Evolutionary conservation across 306 rosid genomes (phyloP).

Genomic region (Sicyos baderoa): DNA sequence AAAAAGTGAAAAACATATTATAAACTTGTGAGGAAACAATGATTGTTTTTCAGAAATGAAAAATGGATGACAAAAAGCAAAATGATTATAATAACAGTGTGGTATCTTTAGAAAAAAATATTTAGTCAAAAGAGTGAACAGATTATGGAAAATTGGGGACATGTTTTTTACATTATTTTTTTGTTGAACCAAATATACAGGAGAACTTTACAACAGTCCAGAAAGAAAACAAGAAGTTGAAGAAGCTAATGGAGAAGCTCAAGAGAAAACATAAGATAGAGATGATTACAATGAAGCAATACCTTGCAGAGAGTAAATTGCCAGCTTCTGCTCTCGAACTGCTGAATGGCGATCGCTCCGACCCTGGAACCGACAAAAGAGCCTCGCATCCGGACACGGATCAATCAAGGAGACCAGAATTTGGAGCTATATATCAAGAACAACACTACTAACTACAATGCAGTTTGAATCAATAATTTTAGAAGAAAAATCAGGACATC

Average conservation of each 20-base stretch:
- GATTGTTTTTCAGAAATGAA: too few species aligned
- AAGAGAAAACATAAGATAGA: conserved; percentile 94
- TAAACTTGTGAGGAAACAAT: too few species aligned
- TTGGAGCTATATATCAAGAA: conserved; percentile 91
- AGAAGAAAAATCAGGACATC: not conserved
- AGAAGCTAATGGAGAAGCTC: conserved; percentile 76
- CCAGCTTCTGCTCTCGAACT: conserved; percentile 79
- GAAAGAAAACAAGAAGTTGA: conserved; percentile 65
- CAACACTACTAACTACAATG: conserved; percentile 49
- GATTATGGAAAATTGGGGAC: not conserved
- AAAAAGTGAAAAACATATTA: too few species aligned
- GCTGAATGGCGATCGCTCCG: conserved; percentile 50
- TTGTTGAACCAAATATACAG: conserved; percentile 32
- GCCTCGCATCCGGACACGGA: conserved; percentile 45
- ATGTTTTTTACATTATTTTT: not conserved
- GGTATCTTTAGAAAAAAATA: not conserved
- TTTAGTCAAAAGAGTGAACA: not conserved
- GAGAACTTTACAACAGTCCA: conserved; percentile 49
- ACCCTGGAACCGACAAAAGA: conserved; percentile 25
- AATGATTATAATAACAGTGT: not conserved
- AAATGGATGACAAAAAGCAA: too few species aligned
- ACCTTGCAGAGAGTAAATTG: conserved; percentile 75
- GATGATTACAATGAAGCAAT: conserved; percentile 82
- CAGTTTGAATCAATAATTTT: conserved; percentile 40
- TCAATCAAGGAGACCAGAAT: conserved; percentile 91